phyloP scores from a whole-genome alignment of 1,284 basidiomycete species.

The Ustilago lituana region DNA sequence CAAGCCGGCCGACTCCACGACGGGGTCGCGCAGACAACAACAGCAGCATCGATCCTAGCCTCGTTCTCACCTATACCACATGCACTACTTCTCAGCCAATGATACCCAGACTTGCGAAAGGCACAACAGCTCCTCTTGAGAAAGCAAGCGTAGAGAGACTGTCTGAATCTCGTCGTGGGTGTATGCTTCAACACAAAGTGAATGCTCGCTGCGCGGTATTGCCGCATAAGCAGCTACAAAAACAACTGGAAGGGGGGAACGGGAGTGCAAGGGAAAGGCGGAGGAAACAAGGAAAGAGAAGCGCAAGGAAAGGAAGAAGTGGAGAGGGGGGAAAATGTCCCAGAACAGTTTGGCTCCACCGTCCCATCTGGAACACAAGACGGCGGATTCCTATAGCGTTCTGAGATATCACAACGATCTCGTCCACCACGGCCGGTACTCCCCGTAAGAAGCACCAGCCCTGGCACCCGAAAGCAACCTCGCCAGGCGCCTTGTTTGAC shows the following conservation, averaged over 20 bases:
- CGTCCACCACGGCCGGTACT: slow-evolving; percentile 46
- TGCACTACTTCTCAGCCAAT: no score
- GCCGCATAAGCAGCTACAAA: no score
- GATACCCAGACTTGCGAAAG: slow-evolving; percentile 19
- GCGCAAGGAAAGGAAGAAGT: not conserved
- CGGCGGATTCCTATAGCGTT: slow-evolving; percentile 55
- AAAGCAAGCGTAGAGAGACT: no score
- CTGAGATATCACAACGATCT: slow-evolving; percentile 54
- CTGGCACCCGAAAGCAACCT: slow-evolving; percentile 51
- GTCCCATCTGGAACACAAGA: slow-evolving; percentile 28
- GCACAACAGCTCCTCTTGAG: no score
- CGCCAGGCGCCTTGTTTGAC: slow-evolving; percentile 38
- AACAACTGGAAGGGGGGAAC: no score
- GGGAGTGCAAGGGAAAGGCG: no score
- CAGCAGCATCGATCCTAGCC: slow-evolving; percentile 5
- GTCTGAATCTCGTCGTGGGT: no score
- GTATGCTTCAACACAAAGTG: no score
- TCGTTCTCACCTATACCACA: not conserved
- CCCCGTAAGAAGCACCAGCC: slow-evolving; percentile 11
- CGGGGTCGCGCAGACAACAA: no score
- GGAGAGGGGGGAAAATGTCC: slow-evolving; percentile 36
- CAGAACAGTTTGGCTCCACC: slow-evolving; percentile 51
- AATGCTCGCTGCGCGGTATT: no score
- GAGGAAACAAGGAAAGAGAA: not conserved
- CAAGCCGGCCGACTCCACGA: not conserved